Conservation (phyloP, 768 basidiomycete species). For the Auricularia sp. region DNA sequence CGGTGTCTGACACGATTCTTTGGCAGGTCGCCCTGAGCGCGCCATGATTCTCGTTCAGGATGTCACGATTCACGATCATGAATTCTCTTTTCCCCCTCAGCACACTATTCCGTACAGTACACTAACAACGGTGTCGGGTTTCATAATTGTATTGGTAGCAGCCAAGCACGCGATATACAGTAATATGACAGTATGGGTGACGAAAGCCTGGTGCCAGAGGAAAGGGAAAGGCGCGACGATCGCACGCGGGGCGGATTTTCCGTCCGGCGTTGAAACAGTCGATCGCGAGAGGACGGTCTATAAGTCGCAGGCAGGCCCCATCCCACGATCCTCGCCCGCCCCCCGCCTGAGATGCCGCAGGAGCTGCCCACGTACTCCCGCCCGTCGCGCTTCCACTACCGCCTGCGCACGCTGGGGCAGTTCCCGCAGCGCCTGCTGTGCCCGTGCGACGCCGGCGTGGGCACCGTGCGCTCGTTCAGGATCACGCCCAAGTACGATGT, state of each 20-base stretch:
- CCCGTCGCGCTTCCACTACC: constrained; percentile 7
- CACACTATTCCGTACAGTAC: too few species aligned
- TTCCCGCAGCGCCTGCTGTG: constrained; percentile 9
- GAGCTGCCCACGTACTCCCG: not conserved
- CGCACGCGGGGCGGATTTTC: constrained; percentile 7
- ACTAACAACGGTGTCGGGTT: not conserved
- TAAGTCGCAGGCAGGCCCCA: not conserved
- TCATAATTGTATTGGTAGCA: not conserved
- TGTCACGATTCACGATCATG: constrained; percentile 1
- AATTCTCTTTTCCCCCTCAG: too few species aligned
- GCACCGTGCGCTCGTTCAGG: constrained; percentile 11
- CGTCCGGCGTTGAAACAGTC: not conserved
- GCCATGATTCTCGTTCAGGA: constrained; percentile 27
- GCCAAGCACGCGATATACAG: too few species aligned
- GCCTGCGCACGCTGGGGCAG: constrained; percentile 4
- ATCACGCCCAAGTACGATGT: constrained; percentile 59
- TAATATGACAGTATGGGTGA: not conserved
- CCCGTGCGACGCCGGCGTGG: constrained; percentile 12
- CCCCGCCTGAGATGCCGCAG: not conserved
- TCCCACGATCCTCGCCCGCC: not conserved
- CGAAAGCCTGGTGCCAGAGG: constrained; percentile 2
- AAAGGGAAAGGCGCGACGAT: not conserved
- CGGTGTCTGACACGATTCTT: not conserved
- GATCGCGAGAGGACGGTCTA: not conserved
- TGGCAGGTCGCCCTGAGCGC: constrained; percentile 47